Conservation (phyloP, 2,329 filamentous ascomycete species). For the Botryosphaeria dothidea region DNA sequence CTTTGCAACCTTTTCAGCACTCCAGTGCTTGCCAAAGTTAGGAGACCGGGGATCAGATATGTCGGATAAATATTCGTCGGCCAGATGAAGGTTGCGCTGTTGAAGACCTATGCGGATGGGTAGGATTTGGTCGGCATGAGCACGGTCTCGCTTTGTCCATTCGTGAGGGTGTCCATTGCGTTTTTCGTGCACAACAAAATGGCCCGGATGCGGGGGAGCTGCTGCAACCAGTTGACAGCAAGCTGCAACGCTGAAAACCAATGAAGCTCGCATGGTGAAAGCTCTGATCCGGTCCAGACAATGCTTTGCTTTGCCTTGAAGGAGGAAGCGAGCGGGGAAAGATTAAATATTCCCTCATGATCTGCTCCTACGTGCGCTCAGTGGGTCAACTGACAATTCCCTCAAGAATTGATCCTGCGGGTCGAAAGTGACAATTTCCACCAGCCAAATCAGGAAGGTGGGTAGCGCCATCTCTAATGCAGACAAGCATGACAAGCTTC, state of each 20-base stretch:
- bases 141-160: neutral
- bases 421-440: neutral
- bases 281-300: no score
- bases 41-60: slow-evolving; percentile 27
- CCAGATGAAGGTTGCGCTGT: slow-evolving; percentile 24
- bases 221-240: neutral
- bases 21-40: slow-evolving; percentile 33
- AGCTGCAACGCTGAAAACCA: neutral
- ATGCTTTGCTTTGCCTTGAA: no score
- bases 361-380: neutral
- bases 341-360: no score
- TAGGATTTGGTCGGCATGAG: slow-evolving; percentile 18
- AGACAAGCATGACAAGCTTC: slow-evolving; percentile 9
- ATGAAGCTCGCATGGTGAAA: neutral
- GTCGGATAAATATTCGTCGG: neutral
- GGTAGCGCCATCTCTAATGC: neutral
- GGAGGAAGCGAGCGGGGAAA: no score
- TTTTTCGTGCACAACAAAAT: slow-evolving; percentile 1
- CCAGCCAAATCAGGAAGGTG: neutral
- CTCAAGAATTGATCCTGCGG: neutral
- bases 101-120: slow-evolving; percentile 31
- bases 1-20: slow-evolving; percentile 27
- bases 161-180: neutral
- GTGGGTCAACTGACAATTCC: no score
- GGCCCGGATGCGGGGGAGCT: neutral